Conservation (phyloP, 192 early-diverging fungal genomes). For the Coemansia sp. region DNA sequence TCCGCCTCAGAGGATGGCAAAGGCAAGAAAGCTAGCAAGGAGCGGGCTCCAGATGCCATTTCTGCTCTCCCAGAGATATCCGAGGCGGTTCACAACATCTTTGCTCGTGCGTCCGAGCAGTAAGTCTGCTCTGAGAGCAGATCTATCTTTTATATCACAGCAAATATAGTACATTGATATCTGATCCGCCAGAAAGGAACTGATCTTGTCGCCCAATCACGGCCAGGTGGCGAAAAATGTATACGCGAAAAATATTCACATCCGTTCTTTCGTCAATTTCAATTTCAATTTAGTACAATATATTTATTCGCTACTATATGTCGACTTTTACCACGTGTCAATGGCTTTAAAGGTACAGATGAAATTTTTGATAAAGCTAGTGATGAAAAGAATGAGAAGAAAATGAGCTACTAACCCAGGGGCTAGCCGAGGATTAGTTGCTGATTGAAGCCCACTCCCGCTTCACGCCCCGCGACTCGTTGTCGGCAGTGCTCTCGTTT, state of each 20-base stretch:
- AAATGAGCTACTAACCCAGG: background rate
- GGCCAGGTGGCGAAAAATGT: no score
- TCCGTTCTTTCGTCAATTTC: no score
- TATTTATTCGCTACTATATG: no score
- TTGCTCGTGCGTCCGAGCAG: constrained; percentile 27
- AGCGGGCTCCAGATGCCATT: background rate
- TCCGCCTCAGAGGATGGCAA: background rate
- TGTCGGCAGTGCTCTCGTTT: background rate
- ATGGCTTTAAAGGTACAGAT: background rate
- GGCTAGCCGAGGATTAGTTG: background rate
- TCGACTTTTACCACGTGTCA: no score
- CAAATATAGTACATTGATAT: background rate
- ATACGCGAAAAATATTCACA: no score
- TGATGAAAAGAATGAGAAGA: background rate
- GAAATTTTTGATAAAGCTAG: background rate
- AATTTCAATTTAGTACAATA: no score
- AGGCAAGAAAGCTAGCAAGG: background rate
- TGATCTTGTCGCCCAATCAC: background rate
- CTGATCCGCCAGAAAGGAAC: background rate
- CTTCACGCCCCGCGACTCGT: background rate
- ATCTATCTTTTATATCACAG: background rate
- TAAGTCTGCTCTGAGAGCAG: constrained; percentile 3
- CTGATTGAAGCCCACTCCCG: background rate
- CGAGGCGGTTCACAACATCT: constrained; percentile 37
- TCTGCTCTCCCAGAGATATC: constrained; percentile 34